Conservation (phyloP, 2,329 filamentous ascomycete species). For the Ophiostoma sp. region DNA sequence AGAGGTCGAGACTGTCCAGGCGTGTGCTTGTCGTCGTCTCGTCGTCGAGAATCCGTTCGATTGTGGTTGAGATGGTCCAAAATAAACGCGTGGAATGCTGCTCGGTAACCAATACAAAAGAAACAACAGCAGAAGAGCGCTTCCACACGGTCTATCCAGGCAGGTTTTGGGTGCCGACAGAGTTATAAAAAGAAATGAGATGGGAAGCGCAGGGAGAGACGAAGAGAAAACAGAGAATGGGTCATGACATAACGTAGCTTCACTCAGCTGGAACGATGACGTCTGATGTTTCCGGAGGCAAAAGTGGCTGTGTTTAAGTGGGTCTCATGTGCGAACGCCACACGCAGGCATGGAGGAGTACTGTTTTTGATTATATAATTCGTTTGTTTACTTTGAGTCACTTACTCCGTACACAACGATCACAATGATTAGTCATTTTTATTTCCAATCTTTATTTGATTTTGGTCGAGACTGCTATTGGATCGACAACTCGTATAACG, state of each 20-base stretch:
- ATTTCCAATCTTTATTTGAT: not conserved
- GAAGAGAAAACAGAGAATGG: not conserved
- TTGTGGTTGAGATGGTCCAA: not conserved
- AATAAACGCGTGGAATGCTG: not conserved
- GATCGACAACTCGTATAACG: not conserved
- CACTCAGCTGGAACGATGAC: slow-evolving; percentile 6
- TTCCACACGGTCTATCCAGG: not conserved
- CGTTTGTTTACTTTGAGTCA: too few relatives aligned
- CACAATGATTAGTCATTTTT: not conserved
- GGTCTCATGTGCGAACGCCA: not conserved
- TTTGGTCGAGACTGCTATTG: not conserved
- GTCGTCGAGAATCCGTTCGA: not conserved
- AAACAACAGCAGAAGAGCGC: not conserved
- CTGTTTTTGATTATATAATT: not conserved
- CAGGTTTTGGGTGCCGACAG: not conserved
- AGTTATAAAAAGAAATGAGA: not conserved
- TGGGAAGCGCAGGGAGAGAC: not conserved
- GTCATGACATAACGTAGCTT: not conserved
- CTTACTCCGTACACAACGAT: not conserved
- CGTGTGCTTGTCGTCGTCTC: not conserved
- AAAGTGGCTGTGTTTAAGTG: not conserved
- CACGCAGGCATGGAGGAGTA: not conserved
- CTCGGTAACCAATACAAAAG: not conserved
- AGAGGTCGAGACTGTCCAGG: not conserved
- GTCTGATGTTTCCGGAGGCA: slow-evolving; percentile 4